A percentile compares a stretch with the other conserved stretches of the same genome.
These are phyloP conservation scores for Candida berthetii DNA, from an alignment of 805 yeast genomes.

Conservation along the genomic window DNA sequence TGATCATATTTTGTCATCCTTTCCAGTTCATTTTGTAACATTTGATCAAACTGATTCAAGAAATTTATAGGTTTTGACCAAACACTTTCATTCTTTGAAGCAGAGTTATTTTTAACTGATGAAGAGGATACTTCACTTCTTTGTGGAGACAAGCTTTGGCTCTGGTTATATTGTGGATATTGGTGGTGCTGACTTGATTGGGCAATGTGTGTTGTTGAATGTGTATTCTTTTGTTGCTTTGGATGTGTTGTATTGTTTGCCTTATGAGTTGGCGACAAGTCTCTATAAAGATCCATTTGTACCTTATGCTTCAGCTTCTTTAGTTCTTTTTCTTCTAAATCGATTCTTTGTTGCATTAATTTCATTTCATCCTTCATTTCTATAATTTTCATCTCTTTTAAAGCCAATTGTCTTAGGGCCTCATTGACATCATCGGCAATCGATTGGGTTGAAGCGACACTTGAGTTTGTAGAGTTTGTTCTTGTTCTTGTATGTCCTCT, in stretches of 20 bases:
- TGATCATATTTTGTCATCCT: slow-evolving; percentile 33
- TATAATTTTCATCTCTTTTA: slow-evolving; percentile 61
- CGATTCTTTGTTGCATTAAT: slow-evolving; percentile 38
- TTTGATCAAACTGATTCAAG: slow-evolving; percentile 61
- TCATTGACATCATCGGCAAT: slow-evolving; percentile 36
- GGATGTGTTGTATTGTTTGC: not conserved
- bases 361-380: slow-evolving; percentile 53
- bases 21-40: slow-evolving; percentile 62
- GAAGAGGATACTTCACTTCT: too few relatives aligned
- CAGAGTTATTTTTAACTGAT: slow-evolving; percentile 1
- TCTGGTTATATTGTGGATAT: slow-evolving; percentile 3
- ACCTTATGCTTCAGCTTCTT: slow-evolving; percentile 26
- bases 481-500: slow-evolving; percentile 11
- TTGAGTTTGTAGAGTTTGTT: slow-evolving; percentile 9
- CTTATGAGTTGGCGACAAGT: slow-evolving; percentile 12
- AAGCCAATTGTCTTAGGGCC: slow-evolving; percentile 53
- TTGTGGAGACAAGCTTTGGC: not conserved
- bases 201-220: not conserved
- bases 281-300: slow-evolving; percentile 19
- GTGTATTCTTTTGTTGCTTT: not conserved
- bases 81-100: slow-evolving; percentile 18
- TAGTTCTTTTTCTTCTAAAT: slow-evolving; percentile 29
- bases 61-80: slow-evolving; percentile 53
- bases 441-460: not conserved
- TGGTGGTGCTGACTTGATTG: not conserved